A percentile compares a stretch with the other conserved stretches of the same genome.
phyloP scores from a whole-genome alignment of 2,329 filamentous ascomycete genomes.

The Alternaria sp. region DNA sequence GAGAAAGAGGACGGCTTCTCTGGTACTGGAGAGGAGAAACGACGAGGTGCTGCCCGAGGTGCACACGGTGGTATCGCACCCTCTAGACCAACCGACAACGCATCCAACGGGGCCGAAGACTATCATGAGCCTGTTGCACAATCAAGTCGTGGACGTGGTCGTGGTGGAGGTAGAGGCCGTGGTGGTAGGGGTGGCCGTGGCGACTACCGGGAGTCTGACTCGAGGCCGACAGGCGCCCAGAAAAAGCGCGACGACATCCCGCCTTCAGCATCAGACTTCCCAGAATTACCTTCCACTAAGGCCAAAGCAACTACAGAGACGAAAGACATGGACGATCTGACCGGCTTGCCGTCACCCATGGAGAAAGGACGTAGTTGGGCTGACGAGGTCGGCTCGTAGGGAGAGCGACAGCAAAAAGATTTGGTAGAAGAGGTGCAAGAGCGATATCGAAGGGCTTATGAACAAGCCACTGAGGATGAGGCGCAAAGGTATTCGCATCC shows the following conservation, averaged over 20 bases:
- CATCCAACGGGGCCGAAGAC: conserved; percentile 22
- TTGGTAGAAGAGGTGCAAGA: background rate
- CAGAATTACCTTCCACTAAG: conserved; percentile 50
- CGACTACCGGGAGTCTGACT: conserved; percentile 24
- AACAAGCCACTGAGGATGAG: background rate
- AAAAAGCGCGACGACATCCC: conserved; percentile 30
- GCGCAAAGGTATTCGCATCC: background rate
- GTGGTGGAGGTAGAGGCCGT: conserved; percentile 46
- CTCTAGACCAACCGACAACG: conserved; percentile 36
- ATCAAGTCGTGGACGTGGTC: conserved; percentile 38
- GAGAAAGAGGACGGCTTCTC: conserved; percentile 67
- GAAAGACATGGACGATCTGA: conserved; percentile 39
- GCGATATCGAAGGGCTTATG: background rate
- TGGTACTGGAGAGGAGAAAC: conserved; percentile 52
- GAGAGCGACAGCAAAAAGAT: conserved; percentile 14
- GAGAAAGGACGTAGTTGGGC: conserved; percentile 53
- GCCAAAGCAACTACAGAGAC: conserved; percentile 30
- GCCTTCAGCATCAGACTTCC: conserved; percentile 56
- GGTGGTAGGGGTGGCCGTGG: conserved; percentile 46
- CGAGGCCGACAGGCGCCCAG: conserved; percentile 13
- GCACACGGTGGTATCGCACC: conserved; percentile 60
- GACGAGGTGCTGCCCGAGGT: conserved; percentile 58
- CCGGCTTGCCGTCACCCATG: conserved; percentile 39
- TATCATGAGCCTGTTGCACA: conserved; percentile 28
- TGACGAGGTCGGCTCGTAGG: conserved; percentile 52